A percentile compares a stretch with the other conserved stretches of the same genome.
Conservation (phyloP, 352 stramenopile species). For the Globisporangium middletonii region DNA sequence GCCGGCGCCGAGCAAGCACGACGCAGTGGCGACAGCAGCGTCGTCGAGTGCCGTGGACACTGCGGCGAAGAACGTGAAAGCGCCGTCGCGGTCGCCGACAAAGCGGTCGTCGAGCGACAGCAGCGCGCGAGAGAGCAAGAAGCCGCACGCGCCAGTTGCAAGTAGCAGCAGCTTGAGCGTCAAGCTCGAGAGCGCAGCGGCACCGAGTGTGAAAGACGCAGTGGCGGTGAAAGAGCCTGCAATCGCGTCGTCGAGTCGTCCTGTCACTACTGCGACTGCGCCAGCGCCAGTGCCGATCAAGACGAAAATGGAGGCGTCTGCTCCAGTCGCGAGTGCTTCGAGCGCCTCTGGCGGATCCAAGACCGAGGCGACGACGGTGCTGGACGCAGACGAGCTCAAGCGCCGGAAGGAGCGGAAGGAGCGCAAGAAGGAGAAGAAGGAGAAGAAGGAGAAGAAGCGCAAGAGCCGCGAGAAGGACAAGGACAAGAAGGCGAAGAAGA, state of each 20-base stretch:
- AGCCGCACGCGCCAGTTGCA: background rate
- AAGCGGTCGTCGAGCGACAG: slow-evolving; percentile 6
- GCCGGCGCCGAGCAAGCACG: background rate
- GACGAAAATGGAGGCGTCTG: background rate
- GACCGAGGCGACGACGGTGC: background rate
- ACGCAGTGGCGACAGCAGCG: background rate
- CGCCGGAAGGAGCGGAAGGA: slow-evolving; percentile 55
- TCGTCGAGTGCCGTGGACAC: no score
- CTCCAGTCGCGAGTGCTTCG: background rate
- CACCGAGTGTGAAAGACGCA: background rate
- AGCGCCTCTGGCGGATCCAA: background rate
- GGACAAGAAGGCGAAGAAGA: slow-evolving; percentile 26
- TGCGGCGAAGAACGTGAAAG: slow-evolving; percentile 1
- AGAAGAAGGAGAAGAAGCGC: slow-evolving; percentile 58
- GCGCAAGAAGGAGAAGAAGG: slow-evolving; percentile 68
- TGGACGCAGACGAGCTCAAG: slow-evolving; percentile 20
- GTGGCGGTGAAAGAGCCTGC: background rate
- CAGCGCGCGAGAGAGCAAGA: background rate
- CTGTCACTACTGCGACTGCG: background rate
- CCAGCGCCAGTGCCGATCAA: background rate
- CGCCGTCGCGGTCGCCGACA: slow-evolving; percentile 7
- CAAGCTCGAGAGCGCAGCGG: slow-evolving; percentile 4
- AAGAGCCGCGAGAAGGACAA: slow-evolving; percentile 48
- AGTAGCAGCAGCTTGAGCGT: background rate
- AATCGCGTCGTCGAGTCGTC: background rate